Conservation (phyloP, 495 filamentous ascomycete genomes). For the Tuber aestivum region DNA sequence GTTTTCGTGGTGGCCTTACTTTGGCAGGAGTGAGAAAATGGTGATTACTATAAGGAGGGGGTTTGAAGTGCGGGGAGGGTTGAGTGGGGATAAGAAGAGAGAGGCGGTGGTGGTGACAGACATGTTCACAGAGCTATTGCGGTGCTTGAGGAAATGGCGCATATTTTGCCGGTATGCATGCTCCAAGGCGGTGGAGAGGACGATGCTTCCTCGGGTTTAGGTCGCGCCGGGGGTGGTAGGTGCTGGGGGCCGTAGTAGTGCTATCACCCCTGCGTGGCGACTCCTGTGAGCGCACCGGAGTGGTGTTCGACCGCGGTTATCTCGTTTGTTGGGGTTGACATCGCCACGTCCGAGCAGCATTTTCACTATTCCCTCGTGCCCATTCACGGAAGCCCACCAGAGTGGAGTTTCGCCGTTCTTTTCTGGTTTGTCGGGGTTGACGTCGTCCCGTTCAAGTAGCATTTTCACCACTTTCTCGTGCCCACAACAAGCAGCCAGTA, state of each 20-base stretch:
- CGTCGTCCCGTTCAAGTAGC: background rate
- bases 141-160: background rate
- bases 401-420: background rate
- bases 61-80: background rate
- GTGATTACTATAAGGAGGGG: background rate
- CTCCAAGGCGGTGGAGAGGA: background rate
- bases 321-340: too few relatives aligned
- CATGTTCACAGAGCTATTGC: background rate
- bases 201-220: background rate
- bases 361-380: too few relatives aligned
- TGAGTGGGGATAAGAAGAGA: background rate
- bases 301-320: too few relatives aligned
- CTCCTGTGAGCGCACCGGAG: too few relatives aligned
- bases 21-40: background rate
- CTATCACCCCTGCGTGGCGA: too few relatives aligned
- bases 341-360: too few relatives aligned
- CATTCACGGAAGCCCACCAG: background rate
- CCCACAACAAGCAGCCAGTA: too few relatives aligned
- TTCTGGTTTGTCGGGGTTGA: background rate
- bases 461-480: background rate
- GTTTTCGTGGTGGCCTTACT: too few relatives aligned
- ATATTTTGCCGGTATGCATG: background rate
- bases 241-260: too few relatives aligned
- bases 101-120: background rate
- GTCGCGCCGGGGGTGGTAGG: too few relatives aligned